These are phyloP conservation scores for Penicillium coprophilum DNA, from an alignment of 495 filamentous ascomycete species.

Conservation along the genomic window DNA sequence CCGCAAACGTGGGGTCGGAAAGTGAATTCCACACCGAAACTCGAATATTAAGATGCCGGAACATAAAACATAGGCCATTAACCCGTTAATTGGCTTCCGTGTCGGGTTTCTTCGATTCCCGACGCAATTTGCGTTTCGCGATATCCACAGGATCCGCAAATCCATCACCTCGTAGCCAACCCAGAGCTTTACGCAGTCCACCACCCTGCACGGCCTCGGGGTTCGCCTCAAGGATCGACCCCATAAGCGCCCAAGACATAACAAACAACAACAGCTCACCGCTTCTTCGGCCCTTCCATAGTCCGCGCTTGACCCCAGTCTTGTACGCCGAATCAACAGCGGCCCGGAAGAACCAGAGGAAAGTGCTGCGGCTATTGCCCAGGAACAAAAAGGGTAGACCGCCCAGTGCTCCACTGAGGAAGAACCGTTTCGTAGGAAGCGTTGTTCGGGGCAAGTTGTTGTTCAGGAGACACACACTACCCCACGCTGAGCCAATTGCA, in stretches of 20 bases:
- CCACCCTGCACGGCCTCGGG: slow-evolving; percentile 65
- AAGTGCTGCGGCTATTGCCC: slow-evolving; percentile 59
- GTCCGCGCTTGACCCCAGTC: slow-evolving; percentile 78
- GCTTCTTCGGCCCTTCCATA: slow-evolving; percentile 75
- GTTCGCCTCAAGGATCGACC: slow-evolving; percentile 72
- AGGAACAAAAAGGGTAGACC: slow-evolving; percentile 78
- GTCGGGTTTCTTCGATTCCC: slow-evolving; percentile 29
- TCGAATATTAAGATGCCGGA: not conserved
- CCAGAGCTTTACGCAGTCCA: slow-evolving; percentile 68
- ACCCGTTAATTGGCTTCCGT: slow-evolving; percentile 7
- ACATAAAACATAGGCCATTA: not conserved
- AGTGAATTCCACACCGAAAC: slow-evolving; percentile 24
- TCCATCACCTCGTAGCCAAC: slow-evolving; percentile 71
- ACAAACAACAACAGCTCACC: slow-evolving; percentile 86
- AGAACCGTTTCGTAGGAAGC: slow-evolving; percentile 81
- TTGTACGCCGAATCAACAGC: slow-evolving; percentile 86
- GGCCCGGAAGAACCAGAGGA: slow-evolving; percentile 67
- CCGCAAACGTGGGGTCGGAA: slow-evolving; percentile 25
- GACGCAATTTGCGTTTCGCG: slow-evolving; percentile 35
- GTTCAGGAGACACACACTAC: slow-evolving; percentile 82
- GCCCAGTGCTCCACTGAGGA: slow-evolving; percentile 79
- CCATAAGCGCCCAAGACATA: slow-evolving; percentile 70
- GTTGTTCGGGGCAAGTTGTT: slow-evolving; percentile 68
- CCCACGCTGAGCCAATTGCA: slow-evolving; percentile 80
- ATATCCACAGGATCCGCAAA: slow-evolving; percentile 49